A percentile compares a stretch with the other conserved stretches of the same genome.
These are phyloP conservation scores for Naegleria fowleri DNA, from an alignment of 208 protist genomes.

Conservation along the genomic window DNA sequence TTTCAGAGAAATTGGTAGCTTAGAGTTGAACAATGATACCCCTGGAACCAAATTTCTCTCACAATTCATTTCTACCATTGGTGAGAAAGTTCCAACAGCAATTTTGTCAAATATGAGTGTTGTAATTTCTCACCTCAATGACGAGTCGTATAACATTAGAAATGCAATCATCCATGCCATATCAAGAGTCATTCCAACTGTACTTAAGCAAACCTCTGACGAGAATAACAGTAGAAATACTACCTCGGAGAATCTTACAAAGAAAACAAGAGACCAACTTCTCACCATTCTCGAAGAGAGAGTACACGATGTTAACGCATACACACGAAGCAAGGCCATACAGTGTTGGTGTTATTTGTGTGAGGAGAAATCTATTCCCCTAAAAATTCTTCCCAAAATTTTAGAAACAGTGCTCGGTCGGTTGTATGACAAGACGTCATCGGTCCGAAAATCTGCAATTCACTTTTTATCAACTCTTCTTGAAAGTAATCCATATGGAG, in stretches of 20 bases:
- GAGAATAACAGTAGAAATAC: not conserved
- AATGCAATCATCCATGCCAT: conserved; percentile 31
- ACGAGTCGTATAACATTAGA: conserved; percentile 39
- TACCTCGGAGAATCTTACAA: not conserved
- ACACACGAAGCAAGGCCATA: conserved; percentile 41
- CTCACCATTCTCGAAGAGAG: conserved; percentile 36
- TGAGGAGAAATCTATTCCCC: conserved; percentile 26
- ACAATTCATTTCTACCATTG: conserved; percentile 28
- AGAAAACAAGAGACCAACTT: conserved; percentile 12
- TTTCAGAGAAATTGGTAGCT: conserved; percentile 17
- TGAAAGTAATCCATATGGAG: conserved; percentile 38
- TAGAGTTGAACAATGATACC: conserved; percentile 31
- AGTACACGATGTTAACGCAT: conserved; percentile 40
- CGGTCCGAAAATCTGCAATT: conserved; percentile 47
- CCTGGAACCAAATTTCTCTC: conserved; percentile 34
- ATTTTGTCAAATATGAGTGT: conserved; percentile 33
- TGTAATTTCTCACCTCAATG: conserved; percentile 37
- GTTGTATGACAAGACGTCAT: conserved; percentile 41
- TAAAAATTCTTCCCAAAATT: not conserved
- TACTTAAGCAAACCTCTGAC: not conserved
- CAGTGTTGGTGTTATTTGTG: conserved; percentile 41
- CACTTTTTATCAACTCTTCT: conserved; percentile 39
- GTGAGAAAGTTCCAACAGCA: conserved; percentile 25
- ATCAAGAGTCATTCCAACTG: not conserved
- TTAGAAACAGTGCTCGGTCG: not conserved